A percentile compares a stretch with the other conserved stretches of the same genome.
Conservation (phyloP, 1,284 basidiomycete species). For the Erythrobasidium hasegawianum region DNA sequence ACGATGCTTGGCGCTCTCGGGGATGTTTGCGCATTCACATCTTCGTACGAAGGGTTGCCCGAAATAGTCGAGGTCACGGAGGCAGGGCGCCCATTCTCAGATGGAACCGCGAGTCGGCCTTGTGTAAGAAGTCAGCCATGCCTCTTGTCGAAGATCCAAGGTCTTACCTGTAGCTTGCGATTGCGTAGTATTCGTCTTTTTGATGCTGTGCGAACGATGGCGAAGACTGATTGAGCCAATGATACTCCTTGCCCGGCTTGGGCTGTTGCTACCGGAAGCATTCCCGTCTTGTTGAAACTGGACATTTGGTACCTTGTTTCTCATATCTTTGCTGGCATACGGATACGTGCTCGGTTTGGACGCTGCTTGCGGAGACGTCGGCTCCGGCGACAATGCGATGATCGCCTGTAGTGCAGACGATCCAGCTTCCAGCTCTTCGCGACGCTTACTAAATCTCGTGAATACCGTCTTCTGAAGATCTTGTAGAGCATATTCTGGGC, state of each 20-base stretch:
- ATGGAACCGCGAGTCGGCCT: constrained; percentile 11
- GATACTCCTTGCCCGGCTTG: constrained; percentile 21
- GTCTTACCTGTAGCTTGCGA: not conserved
- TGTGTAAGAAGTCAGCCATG: too few relatives aligned
- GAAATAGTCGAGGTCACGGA: constrained; percentile 7
- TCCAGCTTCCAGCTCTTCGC: constrained; percentile 18
- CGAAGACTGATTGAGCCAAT: constrained; percentile 26
- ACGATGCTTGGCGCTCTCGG: not conserved
- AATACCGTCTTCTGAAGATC: constrained; percentile 68
- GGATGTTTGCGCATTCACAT: not conserved
- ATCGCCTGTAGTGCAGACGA: too few relatives aligned
- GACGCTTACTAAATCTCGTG: constrained; percentile 29
- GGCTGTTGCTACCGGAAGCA: not conserved
- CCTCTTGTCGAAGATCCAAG: not conserved
- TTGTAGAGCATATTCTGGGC: constrained; percentile 74
- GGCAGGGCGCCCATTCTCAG: not conserved
- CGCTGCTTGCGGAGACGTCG: not conserved
- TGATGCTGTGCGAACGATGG: constrained; percentile 18
- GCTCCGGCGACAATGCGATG: too few relatives aligned
- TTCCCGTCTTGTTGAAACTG: not conserved
- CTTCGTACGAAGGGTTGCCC: not conserved
- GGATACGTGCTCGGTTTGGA: constrained; percentile 6
- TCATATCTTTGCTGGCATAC: constrained; percentile 11
- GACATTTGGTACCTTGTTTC: not conserved
- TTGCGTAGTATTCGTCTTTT: not conserved